Evolutionary conservation across 2,329 filamentous ascomycete genomes (phyloP).

Genomic region (Phaeosphaeriaceae sp.): DNA sequence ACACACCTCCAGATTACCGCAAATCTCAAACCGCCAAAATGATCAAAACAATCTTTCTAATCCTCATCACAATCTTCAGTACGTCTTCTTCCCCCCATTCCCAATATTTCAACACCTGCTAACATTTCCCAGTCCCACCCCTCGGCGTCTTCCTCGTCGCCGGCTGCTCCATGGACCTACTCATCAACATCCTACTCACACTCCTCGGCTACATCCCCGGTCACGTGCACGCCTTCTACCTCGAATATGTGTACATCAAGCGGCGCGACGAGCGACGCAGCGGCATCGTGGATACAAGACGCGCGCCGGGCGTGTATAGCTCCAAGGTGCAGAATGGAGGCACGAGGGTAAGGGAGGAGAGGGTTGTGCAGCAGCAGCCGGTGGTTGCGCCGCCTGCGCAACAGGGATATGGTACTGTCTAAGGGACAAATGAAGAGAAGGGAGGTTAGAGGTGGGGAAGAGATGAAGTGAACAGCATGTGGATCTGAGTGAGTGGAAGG

Average conservation of each 20-base stretch:
- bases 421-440: background rate
- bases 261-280: slow-evolving; percentile 68
- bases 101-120: background rate
- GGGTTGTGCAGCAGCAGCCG: slow-evolving; percentile 3
- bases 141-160: slow-evolving; percentile 57
- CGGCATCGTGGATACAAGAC: slow-evolving; percentile 61
- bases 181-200: slow-evolving; percentile 58
- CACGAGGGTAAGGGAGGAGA: background rate
- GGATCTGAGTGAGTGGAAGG: too few relatives aligned
- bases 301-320: slow-evolving; percentile 75
- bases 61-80: background rate
- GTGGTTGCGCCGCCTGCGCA: slow-evolving; percentile 4
- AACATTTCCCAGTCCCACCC: slow-evolving; percentile 51
- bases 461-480: too few relatives aligned
- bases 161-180: slow-evolving; percentile 57
- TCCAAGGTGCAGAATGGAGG: slow-evolving; percentile 76
- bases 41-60: background rate
- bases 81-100: background rate
- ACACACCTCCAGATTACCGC: background rate
- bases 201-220: slow-evolving; percentile 72
- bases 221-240: slow-evolving; percentile 79
- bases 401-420: slow-evolving; percentile 7
- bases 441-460: too few relatives aligned
- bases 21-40: background rate
- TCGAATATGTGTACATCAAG: slow-evolving; percentile 84